These are phyloP conservation scores for Flaveria bidentis DNA, from an alignment of 129 eudicot genomes.

Conservation along the genomic window DNA sequence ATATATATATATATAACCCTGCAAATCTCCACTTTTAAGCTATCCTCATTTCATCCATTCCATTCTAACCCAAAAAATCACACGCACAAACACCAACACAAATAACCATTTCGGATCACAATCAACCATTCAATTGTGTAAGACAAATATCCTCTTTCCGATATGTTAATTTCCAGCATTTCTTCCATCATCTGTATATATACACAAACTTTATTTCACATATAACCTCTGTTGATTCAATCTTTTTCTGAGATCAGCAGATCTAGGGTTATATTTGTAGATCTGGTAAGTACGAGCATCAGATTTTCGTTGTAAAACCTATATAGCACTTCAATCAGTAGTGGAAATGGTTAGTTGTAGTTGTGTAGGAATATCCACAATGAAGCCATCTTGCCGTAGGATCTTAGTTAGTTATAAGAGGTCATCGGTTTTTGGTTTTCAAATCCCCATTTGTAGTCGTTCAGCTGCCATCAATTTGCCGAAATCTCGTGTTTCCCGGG, in stretches of 20 bases:
- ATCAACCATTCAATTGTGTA: not conserved
- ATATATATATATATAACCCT: not conserved
- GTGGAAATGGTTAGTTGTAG: slow-evolving; percentile 49
- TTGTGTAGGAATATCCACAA: slow-evolving; percentile 57
- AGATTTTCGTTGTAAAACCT: not conserved
- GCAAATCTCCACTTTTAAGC: not conserved
- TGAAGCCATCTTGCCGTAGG: slow-evolving; percentile 68
- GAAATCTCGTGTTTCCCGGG: slow-evolving; percentile 41
- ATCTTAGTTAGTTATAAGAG: slow-evolving; percentile 48
- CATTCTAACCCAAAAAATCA: no score
- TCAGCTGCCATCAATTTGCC: slow-evolving; percentile 44
- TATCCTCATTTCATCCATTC: not conserved
- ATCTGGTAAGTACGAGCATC: slow-evolving; percentile 1
- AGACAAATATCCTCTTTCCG: not conserved
- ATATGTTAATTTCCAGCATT: not conserved
- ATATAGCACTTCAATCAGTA: not conserved
- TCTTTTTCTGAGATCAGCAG: slow-evolving; percentile 28
- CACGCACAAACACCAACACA: no score
- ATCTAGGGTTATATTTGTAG: slow-evolving; percentile 29
- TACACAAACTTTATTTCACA: slow-evolving; percentile 3
- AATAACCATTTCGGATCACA: no score
- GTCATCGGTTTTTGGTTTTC: slow-evolving; percentile 55
- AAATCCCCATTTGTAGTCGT: slow-evolving; percentile 38
- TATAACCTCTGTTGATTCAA: slow-evolving; percentile 38
- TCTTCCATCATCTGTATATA: slow-evolving; percentile 18